Evolutionary conservation across 441 rosid species (phyloP), one percentile per base, ranked within the genome.

Genomic region (Populus hybrid): DNA sequence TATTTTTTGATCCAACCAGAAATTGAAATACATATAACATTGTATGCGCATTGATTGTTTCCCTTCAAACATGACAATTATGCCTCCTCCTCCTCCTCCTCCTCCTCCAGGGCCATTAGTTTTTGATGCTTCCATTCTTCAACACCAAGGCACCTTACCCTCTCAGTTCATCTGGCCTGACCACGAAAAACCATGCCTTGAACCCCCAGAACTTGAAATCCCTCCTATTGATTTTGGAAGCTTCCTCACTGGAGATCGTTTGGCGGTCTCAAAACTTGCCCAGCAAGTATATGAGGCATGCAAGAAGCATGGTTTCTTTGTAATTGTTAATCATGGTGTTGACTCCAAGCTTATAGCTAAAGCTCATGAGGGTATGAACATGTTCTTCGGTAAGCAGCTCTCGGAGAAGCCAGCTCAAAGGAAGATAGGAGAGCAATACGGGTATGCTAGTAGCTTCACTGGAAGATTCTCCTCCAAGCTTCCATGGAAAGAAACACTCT

Each of bases 401-500:
- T 20, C 67, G 2, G 90, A 94, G 53, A 96, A 96, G 84, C 94
- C 90, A 70, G 89, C 92, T 78, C 84, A 87, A 77, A 91, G 98
- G 81, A 92, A 91, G 84, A 70, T 82, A 0, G 98, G 98, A 3
- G 96, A 94, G 80, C 84, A 83, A 72, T 88, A 93, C 77, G 98
- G 99, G 68, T 96, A 96, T 75, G 94, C 99, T 1, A 93, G 94
- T 59, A 92, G 98, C 84, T 96, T 96, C 86, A 89, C 94, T 6
- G 89, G 94, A 7, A 88, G 99, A 71, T 95, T 95, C 88, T 83
- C 90, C 80, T 84, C 90, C 53, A 94, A 94, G 86, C 94, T 96
- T 59, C 99, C 99, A 3, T 96, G 99, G 99, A 96, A 96, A 77
- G 99, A 96, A 73, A 96, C 98, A 0, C 93, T 96, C 67, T 93